Evolutionary conservation across 2,329 filamentous ascomycete genomes (phyloP).

Genomic region (Pseudogymnoascus sp.): DNA sequence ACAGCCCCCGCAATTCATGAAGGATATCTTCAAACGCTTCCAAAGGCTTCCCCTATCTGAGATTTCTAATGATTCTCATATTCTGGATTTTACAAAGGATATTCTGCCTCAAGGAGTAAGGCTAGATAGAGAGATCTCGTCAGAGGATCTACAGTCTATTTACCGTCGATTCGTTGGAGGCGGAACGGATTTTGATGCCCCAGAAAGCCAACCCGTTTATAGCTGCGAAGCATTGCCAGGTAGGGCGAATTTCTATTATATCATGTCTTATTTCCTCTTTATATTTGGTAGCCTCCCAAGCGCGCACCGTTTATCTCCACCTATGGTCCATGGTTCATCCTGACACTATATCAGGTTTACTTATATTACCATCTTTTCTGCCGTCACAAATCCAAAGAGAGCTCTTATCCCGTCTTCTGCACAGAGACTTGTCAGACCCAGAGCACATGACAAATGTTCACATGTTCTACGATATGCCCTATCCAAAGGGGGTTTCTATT

Average conservation of each 20-base stretch:
- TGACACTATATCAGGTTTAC: slow-evolving; percentile 50
- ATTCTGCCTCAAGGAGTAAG: slow-evolving; percentile 12
- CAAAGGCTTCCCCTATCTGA: slow-evolving; percentile 48
- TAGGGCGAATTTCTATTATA: slow-evolving; percentile 30
- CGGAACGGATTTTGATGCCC: slow-evolving; percentile 12
- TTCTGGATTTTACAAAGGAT: slow-evolving; percentile 42
- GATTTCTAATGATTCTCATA: slow-evolving; percentile 43
- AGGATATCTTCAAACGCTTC: slow-evolving; percentile 65
- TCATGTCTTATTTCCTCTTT: not conserved
- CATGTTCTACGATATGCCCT: slow-evolving; percentile 65
- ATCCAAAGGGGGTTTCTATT: slow-evolving; percentile 33
- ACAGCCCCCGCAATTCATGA: slow-evolving; percentile 62
- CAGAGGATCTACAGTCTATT: slow-evolving; percentile 38
- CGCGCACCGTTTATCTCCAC: not conserved
- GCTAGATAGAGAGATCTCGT: slow-evolving; percentile 35
- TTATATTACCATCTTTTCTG: slow-evolving; percentile 67
- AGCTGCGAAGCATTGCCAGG: slow-evolving; percentile 61
- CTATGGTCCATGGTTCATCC: slow-evolving; percentile 15
- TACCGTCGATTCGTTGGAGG: slow-evolving; percentile 30
- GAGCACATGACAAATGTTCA: slow-evolving; percentile 84
- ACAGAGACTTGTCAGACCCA: slow-evolving; percentile 65
- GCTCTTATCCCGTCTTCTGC: slow-evolving; percentile 66
- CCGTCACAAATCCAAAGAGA: slow-evolving; percentile 58
- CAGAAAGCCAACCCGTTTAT: slow-evolving; percentile 40
- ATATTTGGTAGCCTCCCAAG: not conserved